Base-by-base conservation (phyloP, 2,329 filamentous ascomycete genomes). In the Pyrenophora graminea region DNA sequence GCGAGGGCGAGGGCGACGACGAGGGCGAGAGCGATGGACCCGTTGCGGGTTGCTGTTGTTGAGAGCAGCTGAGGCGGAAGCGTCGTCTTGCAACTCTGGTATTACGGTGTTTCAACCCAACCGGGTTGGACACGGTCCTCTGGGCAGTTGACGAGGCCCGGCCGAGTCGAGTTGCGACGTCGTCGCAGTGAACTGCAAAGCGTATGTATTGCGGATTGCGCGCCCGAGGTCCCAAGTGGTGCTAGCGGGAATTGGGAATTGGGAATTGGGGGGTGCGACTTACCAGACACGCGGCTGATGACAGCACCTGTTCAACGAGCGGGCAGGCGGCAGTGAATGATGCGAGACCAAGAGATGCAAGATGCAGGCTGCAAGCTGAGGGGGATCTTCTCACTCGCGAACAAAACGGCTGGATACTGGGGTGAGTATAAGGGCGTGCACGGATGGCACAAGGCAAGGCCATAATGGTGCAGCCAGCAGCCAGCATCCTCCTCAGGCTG, bases 221-320 rank as follows among this genome's bases (percentile, higher is more conserved):
- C 27, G 27, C 27, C 27, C 27, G 8, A 7, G 27, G 27, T 30
- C 27, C 9, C 3, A 10, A 30, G 27, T 13, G 8, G 27, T 30
- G 27, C 27, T 30, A 30, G 27, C 12, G 27, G 10, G 27, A 3
- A 30, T 30, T 30, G 47, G 45, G 38, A 44, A 30, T 51, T 45
- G 44, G 42, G 37, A 30, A 44, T 40, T 48, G 40, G 53, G 53
- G 39, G 45, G 42, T 52, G 46, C 45, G 45, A 60, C 59, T 58
- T 62, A 62, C 58, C 47, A 53, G 47, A 54, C 49, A 58, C 49
- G 45, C 33, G 46, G 42, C 49, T 42, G 41, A 45, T 38, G 42
- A 45, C 45, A 40, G 39, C 34, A 44, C 39, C 34, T 44, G 32
- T 39, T 42, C 48, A 58, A 47, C 45, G 53, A 56, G 44, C 51